Base-by-base conservation (phyloP, 176 grass and related monocot species). In the Eragrostis nindensis region DNA sequence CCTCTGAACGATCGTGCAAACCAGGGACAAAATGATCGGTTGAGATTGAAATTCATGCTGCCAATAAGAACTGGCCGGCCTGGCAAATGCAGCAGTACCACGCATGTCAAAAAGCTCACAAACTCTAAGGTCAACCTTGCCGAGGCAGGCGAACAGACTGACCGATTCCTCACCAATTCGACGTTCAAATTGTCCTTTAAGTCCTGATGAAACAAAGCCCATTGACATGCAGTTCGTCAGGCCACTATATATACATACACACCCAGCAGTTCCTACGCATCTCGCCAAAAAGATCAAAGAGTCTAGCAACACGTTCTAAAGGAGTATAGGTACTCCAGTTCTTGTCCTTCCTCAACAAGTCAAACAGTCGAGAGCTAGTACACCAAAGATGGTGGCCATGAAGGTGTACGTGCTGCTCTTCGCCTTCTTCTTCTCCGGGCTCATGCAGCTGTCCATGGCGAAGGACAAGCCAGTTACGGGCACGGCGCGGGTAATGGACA, bases 121-220 rank as follows among this genome's bases (percentile, higher is more conserved):
- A 24, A 47, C 24, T 55, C 29, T 2, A 8, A 66, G 63, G 57
- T 80, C 77, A 80, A 55, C 41, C 19, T 32, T 68, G 77, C n/a
- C 63, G 47, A 40, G 47, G 63, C 47, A 55, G 46, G 15, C 32
- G 39, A n/a, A 52, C 46, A 67, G 3, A 79, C 48, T 80, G 77
- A 80, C 77, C 63, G 21, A 68, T 68, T 67, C 62, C 24, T 38
- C 76, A 3, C 38, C 18, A n/a, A 6, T 39, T 50, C 75, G n/a
- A 29, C 32, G 32, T 36, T 36, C 32, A 36, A 62, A 1, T 46
- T 30, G 49, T 22, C 7, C 44, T 27, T 66, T 21, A 47, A 38
- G 46, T 64, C 60, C 11, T 49, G 75, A 62, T 65, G 25, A 66
- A 65, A 66, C 27, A 32, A 50, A 39, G 59, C 75, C 64, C 57